Conservation (phyloP, 2,329 filamentous ascomycete genomes). For the Cryphonectria nitschkei region DNA sequence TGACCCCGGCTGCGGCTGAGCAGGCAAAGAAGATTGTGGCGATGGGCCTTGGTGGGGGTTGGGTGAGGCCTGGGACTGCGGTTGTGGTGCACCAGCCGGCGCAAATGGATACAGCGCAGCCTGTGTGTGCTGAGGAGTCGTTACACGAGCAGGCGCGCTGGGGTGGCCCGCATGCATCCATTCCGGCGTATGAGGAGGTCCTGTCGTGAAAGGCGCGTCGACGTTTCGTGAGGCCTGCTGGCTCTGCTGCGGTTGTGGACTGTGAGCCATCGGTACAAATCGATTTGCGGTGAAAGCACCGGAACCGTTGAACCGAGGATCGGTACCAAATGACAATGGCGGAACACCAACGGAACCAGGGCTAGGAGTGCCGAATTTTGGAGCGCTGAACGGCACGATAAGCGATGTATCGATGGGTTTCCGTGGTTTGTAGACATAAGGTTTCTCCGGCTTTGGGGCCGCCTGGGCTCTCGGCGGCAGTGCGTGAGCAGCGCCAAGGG, state of each 20-base stretch:
- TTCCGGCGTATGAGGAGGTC: conserved; percentile 17
- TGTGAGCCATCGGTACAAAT: conserved; percentile 36
- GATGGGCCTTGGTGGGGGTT: background rate
- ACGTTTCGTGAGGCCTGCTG: conserved; percentile 1
- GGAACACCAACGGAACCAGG: conserved; percentile 18
- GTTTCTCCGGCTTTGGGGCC: conserved; percentile 45
- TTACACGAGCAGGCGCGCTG: background rate
- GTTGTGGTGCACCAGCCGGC: conserved; percentile 1
- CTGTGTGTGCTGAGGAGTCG: conserved; percentile 7
- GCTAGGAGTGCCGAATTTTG: conserved; percentile 41
- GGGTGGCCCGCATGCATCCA: conserved; percentile 19
- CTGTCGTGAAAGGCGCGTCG: conserved; percentile 16
- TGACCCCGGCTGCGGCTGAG: conserved; percentile 22
- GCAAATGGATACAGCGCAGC: conserved; percentile 2
- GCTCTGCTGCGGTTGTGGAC: conserved; percentile 37
- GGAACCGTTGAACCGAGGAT: conserved; percentile 32
- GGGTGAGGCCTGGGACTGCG: conserved; percentile 10
- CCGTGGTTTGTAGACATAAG: conserved; percentile 58
- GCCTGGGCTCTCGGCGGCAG: conserved; percentile 23
- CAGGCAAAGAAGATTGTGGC: conserved; percentile 1
- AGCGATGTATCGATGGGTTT: conserved; percentile 39
- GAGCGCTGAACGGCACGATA: conserved; percentile 38
- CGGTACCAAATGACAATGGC: conserved; percentile 34
- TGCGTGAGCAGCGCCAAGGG: conserved; percentile 30
- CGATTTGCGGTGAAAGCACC: conserved; percentile 33